Evolutionary conservation across 805 yeast species (phyloP), one percentile per base, ranked within the genome.

Genomic region (Candida qinlingensis): DNA sequence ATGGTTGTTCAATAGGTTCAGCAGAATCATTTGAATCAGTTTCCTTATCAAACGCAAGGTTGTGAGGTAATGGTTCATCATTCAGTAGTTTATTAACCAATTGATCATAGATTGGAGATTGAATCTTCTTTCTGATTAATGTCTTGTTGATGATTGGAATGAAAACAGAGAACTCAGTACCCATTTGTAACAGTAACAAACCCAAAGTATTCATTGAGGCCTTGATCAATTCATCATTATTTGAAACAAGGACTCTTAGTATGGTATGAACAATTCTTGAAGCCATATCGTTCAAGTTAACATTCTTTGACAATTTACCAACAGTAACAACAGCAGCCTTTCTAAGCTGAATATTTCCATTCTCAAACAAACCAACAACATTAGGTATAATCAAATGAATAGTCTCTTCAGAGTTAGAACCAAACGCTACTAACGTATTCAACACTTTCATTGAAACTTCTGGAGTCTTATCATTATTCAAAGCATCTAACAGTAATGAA

Each of bases 251-350:
- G 0, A 89, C 83, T 48, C 97, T 70, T 7, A 91, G 67, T 10
- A 94, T 65, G 1, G 97, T 92, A 57, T 92, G 97, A 29, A 94
- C 79, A 44, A 94, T 86, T 53, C 97, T 73, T 1, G 97, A 86
- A 0, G 96, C 84, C 88, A 90, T 85, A 55, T 92, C 98, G 48
- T 81, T 81, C 47, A 94, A 69, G 51, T 81, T 77, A 4, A 92
- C 83, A 37, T 73, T 77, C 55, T 80, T 82, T 1, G 96, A 81
- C 29, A 94, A 66, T 58, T 86, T 85, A 0, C 97, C 96, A 39
- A 94, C 72, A 0, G 96, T 81, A 42, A 83, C 84, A 48, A 94
- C 83, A 0, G 97, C 90, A 40, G 87, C 81, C 49, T 76, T 77
- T 48, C 88, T 72, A 34, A 92, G 73, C 12, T 71, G 69, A 3